These are phyloP conservation scores for Aulographum hederae DNA, from an alignment of 2,329 filamentous ascomycete genomes.

Conservation along the genomic window DNA sequence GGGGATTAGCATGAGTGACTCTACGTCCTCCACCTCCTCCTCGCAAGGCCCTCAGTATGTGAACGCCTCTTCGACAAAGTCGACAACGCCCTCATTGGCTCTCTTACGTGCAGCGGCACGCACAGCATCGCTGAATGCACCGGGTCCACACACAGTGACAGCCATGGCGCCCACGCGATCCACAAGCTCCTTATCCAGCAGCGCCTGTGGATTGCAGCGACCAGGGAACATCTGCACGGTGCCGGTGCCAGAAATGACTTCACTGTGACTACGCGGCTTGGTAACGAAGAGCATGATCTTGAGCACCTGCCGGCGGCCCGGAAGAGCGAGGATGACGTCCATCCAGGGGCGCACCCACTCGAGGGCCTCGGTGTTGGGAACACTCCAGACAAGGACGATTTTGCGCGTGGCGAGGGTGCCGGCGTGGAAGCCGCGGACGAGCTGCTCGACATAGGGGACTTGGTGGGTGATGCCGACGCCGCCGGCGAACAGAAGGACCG, in stretches of 20 bases:
- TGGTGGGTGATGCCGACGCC: conserved; percentile 70
- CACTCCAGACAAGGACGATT: conserved; percentile 60
- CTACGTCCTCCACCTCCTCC: no score
- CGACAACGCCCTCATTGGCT: conserved; percentile 47
- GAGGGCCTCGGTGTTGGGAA: conserved; percentile 50
- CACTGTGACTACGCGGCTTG: conserved; percentile 34
- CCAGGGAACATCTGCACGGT: conserved; percentile 44
- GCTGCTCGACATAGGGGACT: conserved; percentile 54
- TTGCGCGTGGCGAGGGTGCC: conserved; percentile 54
- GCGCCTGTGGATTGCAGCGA: conserved; percentile 33
- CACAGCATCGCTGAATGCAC: conserved; percentile 44
- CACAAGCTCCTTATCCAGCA: conserved; percentile 38
- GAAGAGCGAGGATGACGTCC: conserved; percentile 43
- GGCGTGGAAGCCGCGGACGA: conserved; percentile 49
- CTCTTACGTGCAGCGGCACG: conserved; percentile 41
- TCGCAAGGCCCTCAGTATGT: no score
- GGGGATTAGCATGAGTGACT: no score
- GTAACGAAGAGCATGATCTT: conserved; percentile 45
- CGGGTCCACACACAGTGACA: conserved; percentile 44
- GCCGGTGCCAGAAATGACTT: conserved; percentile 36
- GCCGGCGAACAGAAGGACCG: conserved; percentile 60
- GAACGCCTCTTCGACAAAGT: conserved; percentile 69
- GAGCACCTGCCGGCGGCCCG: conserved; percentile 38
- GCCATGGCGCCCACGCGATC: conserved; percentile 38
- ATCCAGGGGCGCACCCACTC: conserved; percentile 49